Conservation (phyloP, 2,329 filamentous ascomycete genomes). For the Botrytis medusae region DNA sequence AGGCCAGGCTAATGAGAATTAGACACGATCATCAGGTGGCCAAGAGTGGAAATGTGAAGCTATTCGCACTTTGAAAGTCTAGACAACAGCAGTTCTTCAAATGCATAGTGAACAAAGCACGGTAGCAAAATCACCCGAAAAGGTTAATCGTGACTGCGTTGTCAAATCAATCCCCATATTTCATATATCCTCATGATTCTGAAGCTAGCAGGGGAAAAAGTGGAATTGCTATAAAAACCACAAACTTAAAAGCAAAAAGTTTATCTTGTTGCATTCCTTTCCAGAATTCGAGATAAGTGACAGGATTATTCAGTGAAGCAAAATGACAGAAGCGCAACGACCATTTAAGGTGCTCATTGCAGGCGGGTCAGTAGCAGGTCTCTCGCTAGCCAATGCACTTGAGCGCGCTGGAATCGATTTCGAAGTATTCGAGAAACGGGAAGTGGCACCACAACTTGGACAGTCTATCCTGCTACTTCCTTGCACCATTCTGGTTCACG, state of each 20-base stretch:
- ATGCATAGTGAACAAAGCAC: not conserved
- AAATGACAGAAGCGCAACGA: slow-evolving; percentile 7
- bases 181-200: not conserved
- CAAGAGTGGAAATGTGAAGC: not conserved
- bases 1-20: not conserved
- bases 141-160: not conserved
- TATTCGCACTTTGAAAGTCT: not conserved
- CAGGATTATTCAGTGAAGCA: not conserved
- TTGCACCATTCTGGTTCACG: slow-evolving; percentile 48
- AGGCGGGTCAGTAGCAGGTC: slow-evolving; percentile 31
- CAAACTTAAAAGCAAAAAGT: not conserved
- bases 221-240: not conserved
- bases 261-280: not conserved
- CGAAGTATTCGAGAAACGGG: slow-evolving; percentile 31
- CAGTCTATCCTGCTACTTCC: slow-evolving; percentile 38
- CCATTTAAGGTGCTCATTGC: slow-evolving; percentile 31
- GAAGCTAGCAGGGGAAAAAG: not conserved
- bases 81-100: not conserved
- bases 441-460: slow-evolving; percentile 30
- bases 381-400: slow-evolving; percentile 32
- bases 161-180: not conserved
- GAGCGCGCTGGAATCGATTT: slow-evolving; percentile 29
- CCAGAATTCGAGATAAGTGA: not conserved
- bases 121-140: not conserved
- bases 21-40: not conserved